Evolutionary conservation across 305 asterid genomes (phyloP).

Genomic region (Rubia peregrina): DNA sequence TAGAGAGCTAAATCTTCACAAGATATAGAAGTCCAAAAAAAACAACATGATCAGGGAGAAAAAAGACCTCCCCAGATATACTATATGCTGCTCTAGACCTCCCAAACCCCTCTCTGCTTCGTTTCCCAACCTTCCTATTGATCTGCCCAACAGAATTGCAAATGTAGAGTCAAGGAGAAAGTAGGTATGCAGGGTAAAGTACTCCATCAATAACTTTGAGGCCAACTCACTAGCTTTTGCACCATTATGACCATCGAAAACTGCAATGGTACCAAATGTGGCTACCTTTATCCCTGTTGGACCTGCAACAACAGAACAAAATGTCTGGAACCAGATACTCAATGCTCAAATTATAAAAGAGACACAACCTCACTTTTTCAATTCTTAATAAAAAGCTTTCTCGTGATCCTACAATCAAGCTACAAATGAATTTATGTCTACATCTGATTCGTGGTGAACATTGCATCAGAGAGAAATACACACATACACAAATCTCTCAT

Average conservation of each 20-base stretch:
- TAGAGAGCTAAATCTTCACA: constrained; percentile 1
- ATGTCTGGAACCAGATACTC: neutral
- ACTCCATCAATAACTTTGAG: constrained; percentile 64
- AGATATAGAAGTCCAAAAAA: neutral
- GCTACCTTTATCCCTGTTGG: constrained; percentile 61
- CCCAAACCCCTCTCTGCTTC: constrained; percentile 42
- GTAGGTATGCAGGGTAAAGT: constrained; percentile 77
- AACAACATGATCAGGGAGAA: neutral
- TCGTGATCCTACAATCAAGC: neutral
- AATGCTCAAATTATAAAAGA: neutral
- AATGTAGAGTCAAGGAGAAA: constrained; percentile 83
- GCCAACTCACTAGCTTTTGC: constrained; percentile 96
- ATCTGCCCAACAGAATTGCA: constrained; percentile 49
- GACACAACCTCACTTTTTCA: neutral
- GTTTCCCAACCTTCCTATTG: constrained; percentile 49
- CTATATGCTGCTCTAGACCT: constrained; percentile 32
- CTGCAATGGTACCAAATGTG: constrained; percentile 72
- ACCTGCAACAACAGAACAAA: constrained; percentile 34
- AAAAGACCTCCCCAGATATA: constrained; percentile 68
- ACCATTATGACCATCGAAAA: constrained; percentile 98
- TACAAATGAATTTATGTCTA: neutral
- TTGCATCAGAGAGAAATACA: neutral
- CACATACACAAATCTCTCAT: neutral
- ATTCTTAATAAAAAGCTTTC: neutral
- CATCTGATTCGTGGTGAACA: neutral